phyloP scores from a whole-genome alignment of 2,329 filamentous ascomycete genomes.

The Sclerotinia subarctica region DNA sequence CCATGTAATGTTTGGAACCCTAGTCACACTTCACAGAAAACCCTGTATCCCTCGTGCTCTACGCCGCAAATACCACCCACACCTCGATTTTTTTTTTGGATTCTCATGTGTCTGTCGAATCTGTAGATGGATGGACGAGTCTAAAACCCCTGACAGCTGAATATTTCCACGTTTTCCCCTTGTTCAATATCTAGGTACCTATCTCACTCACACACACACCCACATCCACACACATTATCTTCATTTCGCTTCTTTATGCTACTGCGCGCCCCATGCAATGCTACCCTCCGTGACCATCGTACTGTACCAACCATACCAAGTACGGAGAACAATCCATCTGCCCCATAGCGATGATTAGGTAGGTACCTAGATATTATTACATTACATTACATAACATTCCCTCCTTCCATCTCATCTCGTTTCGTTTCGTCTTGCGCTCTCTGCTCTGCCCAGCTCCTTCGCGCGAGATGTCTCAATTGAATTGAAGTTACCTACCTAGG shows the following conservation, averaged over 20 bases:
- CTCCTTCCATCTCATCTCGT: background rate
- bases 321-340: background rate
- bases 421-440: slow-evolving; percentile 1
- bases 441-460: background rate
- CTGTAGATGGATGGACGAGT: background rate
- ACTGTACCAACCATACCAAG: background rate
- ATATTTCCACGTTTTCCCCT: slow-evolving; percentile 6
- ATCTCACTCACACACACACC: background rate
- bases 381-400: background rate
- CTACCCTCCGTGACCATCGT: background rate
- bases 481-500: background rate
- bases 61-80: slow-evolving; percentile 14
- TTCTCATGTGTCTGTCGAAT: background rate
- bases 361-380: too few relatives aligned
- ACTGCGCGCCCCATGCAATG: too few relatives aligned
- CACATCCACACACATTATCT: background rate
- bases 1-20: background rate
- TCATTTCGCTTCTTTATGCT: background rate
- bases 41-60: slow-evolving; percentile 19
- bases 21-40: background rate
- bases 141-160: slow-evolving; percentile 14
- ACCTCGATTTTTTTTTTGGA: background rate
- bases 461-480: background rate
- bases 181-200: background rate
- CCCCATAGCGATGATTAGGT: background rate